A percentile compares a stretch with the other conserved stretches of the same genome.
phyloP scores from a whole-genome alignment of 2,329 filamentous ascomycete genomes.

The Colletotrichum noveboracense region DNA sequence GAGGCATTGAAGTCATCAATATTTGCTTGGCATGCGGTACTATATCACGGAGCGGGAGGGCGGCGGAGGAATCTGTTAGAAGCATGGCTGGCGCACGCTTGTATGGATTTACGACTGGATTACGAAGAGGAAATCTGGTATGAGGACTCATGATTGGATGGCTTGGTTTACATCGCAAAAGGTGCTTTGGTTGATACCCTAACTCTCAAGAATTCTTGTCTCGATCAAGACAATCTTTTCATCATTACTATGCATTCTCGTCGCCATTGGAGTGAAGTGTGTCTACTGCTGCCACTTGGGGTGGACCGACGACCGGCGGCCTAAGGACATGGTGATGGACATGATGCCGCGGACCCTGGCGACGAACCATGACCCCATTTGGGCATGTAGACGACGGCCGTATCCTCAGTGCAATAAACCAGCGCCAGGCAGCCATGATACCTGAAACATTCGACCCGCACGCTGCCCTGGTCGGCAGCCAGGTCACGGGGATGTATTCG shows the following conservation, averaged over 20 bases:
- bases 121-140: neutral
- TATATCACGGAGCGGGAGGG: neutral
- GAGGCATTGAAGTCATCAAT: neutral
- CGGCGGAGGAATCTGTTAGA: neutral
- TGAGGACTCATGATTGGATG: slow-evolving; percentile 6
- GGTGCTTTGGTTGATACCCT: slow-evolving; percentile 20
- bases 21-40: neutral
- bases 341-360: neutral
- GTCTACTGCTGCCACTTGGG: neutral
- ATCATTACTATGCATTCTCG: neutral
- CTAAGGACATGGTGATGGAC: neutral
- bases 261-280: neutral
- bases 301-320: neutral
- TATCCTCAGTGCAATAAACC: neutral
- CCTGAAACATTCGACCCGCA: slow-evolving; percentile 12
- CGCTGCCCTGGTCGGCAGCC: neutral
- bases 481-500: neutral
- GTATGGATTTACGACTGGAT: neutral
- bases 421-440: neutral
- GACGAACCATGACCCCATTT: neutral
- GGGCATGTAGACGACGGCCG: neutral
- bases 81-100: slow-evolving; percentile 6
- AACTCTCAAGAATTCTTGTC: neutral
- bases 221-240: neutral
- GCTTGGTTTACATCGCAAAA: neutral